These are phyloP conservation scores for Crataegus laevigata DNA, from an alignment of 306 rosid genomes.

Conservation along the genomic window DNA sequence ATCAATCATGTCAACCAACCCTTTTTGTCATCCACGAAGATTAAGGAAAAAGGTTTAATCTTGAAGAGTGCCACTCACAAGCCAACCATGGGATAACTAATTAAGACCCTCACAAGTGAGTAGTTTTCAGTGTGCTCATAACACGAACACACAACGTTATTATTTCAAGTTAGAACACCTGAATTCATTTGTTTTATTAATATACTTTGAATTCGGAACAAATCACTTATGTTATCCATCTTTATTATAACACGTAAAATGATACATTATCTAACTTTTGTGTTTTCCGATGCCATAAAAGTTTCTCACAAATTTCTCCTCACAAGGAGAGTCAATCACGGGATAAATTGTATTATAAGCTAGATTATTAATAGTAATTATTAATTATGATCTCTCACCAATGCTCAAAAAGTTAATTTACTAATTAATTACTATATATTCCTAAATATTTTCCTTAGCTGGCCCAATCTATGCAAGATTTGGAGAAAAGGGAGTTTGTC, in stretches of 20 bases:
- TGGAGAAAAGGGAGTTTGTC: conserved; percentile 50
- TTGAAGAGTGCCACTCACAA: conserved; percentile 8
- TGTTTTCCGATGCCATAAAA: not conserved
- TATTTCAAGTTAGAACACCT: too few relatives aligned
- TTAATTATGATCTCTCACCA: not conserved
- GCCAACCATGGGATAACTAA: conserved; percentile 12
- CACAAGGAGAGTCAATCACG: not conserved
- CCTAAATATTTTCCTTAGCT: not conserved
- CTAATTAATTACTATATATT: not conserved
- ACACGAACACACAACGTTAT: too few relatives aligned
- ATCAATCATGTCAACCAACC: conserved; percentile 25
- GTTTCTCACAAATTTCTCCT: not conserved
- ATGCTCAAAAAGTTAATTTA: conserved; percentile 10
- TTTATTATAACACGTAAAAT: not conserved
- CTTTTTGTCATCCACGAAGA: conserved; percentile 11
- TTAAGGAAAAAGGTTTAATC: not conserved
- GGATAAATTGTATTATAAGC: not conserved
- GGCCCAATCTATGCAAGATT: conserved; percentile 32
- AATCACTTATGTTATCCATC: too few relatives aligned
- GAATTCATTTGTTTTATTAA: too few relatives aligned
- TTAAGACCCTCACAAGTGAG: conserved; percentile 11
- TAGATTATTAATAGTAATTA: not conserved
- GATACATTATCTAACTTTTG: too few relatives aligned
- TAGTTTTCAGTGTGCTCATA: too few relatives aligned
- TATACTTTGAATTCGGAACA: too few relatives aligned